Percentiles rank a stretch among this genome's conserved stretches.
Conservation (phyloP, 2,329 filamentous ascomycete species). For the Calonectria montana region DNA sequence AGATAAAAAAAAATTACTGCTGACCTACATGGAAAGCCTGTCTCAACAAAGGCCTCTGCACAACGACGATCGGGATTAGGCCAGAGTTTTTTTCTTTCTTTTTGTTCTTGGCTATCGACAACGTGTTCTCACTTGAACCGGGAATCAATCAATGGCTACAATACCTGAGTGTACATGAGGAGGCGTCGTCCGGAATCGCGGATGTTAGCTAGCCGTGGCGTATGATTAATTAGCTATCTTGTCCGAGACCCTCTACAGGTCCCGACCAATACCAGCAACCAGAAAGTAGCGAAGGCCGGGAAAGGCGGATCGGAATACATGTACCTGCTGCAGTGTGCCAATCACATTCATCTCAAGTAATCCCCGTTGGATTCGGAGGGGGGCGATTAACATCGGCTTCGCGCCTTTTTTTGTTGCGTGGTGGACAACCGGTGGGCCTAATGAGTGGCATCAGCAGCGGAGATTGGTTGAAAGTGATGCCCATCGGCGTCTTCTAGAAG, state of each 20-base stretch:
- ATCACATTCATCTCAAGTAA: conserved; percentile 32
- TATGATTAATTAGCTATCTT: neutral
- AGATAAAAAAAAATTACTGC: neutral
- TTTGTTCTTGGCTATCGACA: neutral
- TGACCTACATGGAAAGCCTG: conserved; percentile 5
- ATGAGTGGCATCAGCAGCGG: conserved; percentile 19
- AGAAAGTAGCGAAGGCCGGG: conserved; percentile 31
- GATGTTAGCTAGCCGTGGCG: neutral
- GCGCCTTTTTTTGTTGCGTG: conserved; percentile 24
- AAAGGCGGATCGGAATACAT: conserved; percentile 32
- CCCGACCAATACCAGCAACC: conserved; percentile 15
- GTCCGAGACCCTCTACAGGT: neutral
- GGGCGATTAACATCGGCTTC: conserved; percentile 29
- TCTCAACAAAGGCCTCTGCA: conserved; percentile 24
- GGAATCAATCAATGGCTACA: neutral
- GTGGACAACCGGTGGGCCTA: conserved; percentile 5
- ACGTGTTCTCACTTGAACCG: neutral
- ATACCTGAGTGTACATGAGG: neutral
- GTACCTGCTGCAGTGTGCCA: conserved; percentile 29
- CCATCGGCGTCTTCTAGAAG: conserved; percentile 39
- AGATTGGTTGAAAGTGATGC: conserved; percentile 9
- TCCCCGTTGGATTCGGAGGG: conserved; percentile 28
- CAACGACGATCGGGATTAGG: neutral
- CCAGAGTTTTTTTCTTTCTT: neutral
- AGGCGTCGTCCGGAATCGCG: neutral